Percentiles rank a stretch among this genome's conserved stretches.
phyloP scores from a whole-genome alignment of 208 protist species.

The Herpetomonas tarakana region DNA sequence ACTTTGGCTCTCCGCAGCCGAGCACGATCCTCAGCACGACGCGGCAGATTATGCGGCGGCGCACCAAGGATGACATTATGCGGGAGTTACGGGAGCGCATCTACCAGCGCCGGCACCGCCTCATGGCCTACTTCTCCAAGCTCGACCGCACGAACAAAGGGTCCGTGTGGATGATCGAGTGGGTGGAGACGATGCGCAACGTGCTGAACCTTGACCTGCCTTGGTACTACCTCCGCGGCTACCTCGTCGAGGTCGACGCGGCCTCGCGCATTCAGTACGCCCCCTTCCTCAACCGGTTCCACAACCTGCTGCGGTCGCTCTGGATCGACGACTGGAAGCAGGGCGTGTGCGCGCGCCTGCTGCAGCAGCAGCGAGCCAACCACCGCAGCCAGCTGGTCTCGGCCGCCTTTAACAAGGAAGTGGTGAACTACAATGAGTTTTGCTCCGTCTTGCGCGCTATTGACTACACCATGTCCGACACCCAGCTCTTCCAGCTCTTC shows the following conservation, averaged over 20 bases:
- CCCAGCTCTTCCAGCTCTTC: constrained; percentile 84
- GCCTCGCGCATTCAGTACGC: constrained; percentile 74
- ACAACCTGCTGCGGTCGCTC: constrained; percentile 68
- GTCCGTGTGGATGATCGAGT: constrained; percentile 90
- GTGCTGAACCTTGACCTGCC: constrained; percentile 82
- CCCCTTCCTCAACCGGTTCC: constrained; percentile 64
- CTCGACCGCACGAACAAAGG: constrained; percentile 89
- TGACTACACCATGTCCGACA: constrained; percentile 81
- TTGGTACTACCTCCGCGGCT: constrained; percentile 86
- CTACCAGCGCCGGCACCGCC: constrained; percentile 73
- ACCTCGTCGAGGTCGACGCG: constrained; percentile 73
- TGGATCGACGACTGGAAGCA: constrained; percentile 74
- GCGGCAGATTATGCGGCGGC: constrained; percentile 31
- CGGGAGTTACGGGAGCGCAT: constrained; percentile 82
- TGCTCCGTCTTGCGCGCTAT: constrained; percentile 81
- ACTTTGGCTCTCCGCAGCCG: constrained; percentile 13
- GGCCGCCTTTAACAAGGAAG: constrained; percentile 67
- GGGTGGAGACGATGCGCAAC: constrained; percentile 86
- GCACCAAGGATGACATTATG: constrained; percentile 81
- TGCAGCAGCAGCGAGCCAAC: constrained; percentile 76
- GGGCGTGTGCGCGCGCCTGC: constrained; percentile 46
- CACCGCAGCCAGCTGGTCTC: constrained; percentile 76
- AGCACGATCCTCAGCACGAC: constrained; percentile 5
- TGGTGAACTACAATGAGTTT: constrained; percentile 86
- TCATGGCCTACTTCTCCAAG: constrained; percentile 86